Evolutionary conservation across 2,329 filamentous ascomycete species (phyloP).

Genomic region (Alternaria postmessia): DNA sequence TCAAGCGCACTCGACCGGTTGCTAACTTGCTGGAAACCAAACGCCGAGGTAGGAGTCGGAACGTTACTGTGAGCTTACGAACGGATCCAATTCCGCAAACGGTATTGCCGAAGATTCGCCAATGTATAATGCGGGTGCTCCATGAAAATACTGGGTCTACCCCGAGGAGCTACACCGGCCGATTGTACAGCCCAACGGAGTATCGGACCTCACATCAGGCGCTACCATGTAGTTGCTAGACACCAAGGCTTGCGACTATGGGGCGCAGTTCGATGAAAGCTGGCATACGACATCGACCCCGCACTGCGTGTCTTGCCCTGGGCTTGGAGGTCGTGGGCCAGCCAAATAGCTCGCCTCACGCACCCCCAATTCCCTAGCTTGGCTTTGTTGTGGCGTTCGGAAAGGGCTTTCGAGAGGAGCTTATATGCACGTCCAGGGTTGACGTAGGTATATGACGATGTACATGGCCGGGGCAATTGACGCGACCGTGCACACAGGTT

Average conservation of each 20-base stretch:
- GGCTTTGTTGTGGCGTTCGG: constrained; percentile 31
- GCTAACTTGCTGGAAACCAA: constrained; percentile 1
- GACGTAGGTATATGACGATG: constrained; percentile 40
- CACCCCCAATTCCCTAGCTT: constrained; percentile 1
- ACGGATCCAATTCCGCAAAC: constrained; percentile 9
- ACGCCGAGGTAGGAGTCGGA: constrained; percentile 15
- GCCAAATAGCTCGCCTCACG: constrained; percentile 28
- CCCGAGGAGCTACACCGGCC: constrained; percentile 5
- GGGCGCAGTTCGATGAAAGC: constrained; percentile 22
- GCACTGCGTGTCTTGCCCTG: constrained; percentile 25
- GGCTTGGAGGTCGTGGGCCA: constrained; percentile 21
- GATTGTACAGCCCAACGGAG: constrained; percentile 21
- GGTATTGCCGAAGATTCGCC: constrained; percentile 33
- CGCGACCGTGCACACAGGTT: constrained; percentile 11
- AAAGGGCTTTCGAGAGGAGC: constrained; percentile 38
- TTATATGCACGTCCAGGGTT: constrained; percentile 36
- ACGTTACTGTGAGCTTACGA: constrained; percentile 2
- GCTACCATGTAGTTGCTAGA: constrained; percentile 13
- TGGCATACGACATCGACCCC: constrained; percentile 38
- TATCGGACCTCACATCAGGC: constrained; percentile 9
- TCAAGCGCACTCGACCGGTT: neutral
- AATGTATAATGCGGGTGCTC: constrained; percentile 14
- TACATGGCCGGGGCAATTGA: constrained; percentile 9
- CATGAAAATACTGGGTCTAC: constrained; percentile 3
- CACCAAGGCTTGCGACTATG: constrained; percentile 15